A percentile compares a stretch with the other conserved stretches of the same genome.
Conservation (phyloP, 164 flowering plant species). For the Kingdonia uniflora region DNA sequence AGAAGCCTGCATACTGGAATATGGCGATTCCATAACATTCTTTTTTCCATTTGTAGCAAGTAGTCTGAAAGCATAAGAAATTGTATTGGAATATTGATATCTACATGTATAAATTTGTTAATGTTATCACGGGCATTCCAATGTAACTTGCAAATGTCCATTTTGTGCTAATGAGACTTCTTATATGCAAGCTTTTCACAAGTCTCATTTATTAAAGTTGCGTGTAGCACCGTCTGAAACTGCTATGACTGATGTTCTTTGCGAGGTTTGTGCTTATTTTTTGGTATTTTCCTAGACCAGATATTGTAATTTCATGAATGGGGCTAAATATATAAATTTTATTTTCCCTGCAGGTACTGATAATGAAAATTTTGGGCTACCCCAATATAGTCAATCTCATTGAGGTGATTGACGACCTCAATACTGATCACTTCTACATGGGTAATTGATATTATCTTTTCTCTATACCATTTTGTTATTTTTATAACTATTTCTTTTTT, state of each 20-base stretch:
- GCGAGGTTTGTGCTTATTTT: slow-evolving; percentile 48
- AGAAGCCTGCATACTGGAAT: neutral
- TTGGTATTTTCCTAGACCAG: no score
- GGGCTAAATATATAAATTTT: neutral
- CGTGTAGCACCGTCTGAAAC: slow-evolving; percentile 95
- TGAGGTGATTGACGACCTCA: slow-evolving; percentile 98
- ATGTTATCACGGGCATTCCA: no score
- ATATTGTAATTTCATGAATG: neutral
- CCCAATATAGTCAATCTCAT: slow-evolving; percentile 94
- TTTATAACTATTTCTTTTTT: neutral
- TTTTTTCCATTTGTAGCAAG: no score
- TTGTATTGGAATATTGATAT: no score
- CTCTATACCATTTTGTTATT: slow-evolving; percentile 7
- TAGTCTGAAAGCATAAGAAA: no score
- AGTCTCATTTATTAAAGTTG: slow-evolving; percentile 79
- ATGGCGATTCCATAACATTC: no score
- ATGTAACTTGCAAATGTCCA: no score
- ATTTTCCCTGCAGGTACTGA: slow-evolving; percentile 47
- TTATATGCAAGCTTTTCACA: slow-evolving; percentile 89
- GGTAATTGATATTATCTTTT: slow-evolving; percentile 39
- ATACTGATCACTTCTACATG: slow-evolving; percentile 91
- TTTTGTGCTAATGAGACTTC: no score
- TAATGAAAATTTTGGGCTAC: slow-evolving; percentile 87
- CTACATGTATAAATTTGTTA: no score
- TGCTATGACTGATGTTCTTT: slow-evolving; percentile 94